Evolutionary conservation across 495 filamentous ascomycete species (phyloP).

Genomic region (Penicillium steckii): DNA sequence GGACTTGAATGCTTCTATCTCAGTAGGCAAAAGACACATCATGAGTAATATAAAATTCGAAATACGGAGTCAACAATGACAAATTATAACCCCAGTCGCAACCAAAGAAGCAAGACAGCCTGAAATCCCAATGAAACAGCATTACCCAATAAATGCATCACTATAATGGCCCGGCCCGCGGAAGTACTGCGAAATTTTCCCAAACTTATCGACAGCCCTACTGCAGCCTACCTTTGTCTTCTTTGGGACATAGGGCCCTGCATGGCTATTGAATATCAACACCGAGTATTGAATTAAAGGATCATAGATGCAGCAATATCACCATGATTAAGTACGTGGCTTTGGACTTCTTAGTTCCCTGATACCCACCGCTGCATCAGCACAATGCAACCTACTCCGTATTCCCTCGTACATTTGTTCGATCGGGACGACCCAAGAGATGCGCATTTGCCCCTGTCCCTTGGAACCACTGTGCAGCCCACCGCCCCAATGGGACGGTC

Average conservation of each 20-base stretch:
- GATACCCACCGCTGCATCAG: not conserved
- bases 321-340: not conserved
- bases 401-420: not conserved
- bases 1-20: too few relatives aligned
- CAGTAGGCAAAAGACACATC: too few relatives aligned
- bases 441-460: not conserved
- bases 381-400: not conserved
- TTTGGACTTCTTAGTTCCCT: not conserved
- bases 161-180: conserved; percentile 24
- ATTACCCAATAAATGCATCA: conserved; percentile 10
- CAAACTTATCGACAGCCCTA: conserved; percentile 11
- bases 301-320: not conserved
- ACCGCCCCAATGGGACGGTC: conserved; percentile 4
- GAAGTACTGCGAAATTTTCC: conserved; percentile 8
- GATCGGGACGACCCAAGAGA: not conserved
- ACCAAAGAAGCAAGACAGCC: too few relatives aligned
- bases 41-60: too few relatives aligned
- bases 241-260: not conserved
- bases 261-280: not conserved
- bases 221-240: conserved; percentile 2
- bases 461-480: conserved; percentile 6
- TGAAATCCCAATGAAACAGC: not conserved
- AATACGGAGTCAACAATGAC: conserved; percentile 10
- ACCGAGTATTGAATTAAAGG: not conserved
- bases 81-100: conserved; percentile 22